Evolutionary conservation across 352 stramenopile species (phyloP).

Genomic region (Phytophthora gonapodyides): DNA sequence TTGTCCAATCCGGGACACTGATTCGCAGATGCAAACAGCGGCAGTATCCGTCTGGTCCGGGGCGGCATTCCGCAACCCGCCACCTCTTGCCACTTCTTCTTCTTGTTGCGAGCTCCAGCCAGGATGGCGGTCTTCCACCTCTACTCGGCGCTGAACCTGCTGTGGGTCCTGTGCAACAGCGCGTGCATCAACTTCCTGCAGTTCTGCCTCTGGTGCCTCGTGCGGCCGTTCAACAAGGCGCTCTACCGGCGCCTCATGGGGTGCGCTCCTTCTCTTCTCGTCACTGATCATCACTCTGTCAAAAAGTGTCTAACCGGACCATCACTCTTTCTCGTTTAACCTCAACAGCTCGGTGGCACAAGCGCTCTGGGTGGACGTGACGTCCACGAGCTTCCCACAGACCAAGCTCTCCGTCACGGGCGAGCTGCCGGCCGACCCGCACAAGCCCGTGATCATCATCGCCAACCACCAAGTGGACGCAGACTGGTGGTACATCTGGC

Average conservation of each 20-base stretch:
- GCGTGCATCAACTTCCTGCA: conserved; percentile 81
- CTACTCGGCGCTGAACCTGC: conserved; percentile 76
- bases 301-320: conserved; percentile 1
- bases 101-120: background rate
- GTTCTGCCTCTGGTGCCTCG: conserved; percentile 81
- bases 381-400: conserved; percentile 83
- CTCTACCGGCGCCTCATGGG: conserved; percentile 84
- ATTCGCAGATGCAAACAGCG: conserved; percentile 16
- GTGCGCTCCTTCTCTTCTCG: conserved; percentile 30
- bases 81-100: background rate
- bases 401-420: conserved; percentile 84
- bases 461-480: conserved; percentile 93
- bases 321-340: conserved; percentile 4
- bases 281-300: conserved; percentile 18
- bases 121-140: conserved; percentile 66
- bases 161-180: conserved; percentile 89
- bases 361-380: conserved; percentile 88
- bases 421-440: conserved; percentile 73
- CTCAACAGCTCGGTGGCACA: conserved; percentile 54
- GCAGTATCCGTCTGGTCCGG: conserved; percentile 24
- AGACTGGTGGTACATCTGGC: conserved; percentile 95
- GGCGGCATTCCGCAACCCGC: conserved; percentile 13
- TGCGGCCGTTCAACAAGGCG: conserved; percentile 81
- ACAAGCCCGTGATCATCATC: conserved; percentile 87
- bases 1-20: conserved; percentile 15